phyloP scores from a whole-genome alignment of 129 eudicot species.

The Chrysanthemum makinoi region DNA sequence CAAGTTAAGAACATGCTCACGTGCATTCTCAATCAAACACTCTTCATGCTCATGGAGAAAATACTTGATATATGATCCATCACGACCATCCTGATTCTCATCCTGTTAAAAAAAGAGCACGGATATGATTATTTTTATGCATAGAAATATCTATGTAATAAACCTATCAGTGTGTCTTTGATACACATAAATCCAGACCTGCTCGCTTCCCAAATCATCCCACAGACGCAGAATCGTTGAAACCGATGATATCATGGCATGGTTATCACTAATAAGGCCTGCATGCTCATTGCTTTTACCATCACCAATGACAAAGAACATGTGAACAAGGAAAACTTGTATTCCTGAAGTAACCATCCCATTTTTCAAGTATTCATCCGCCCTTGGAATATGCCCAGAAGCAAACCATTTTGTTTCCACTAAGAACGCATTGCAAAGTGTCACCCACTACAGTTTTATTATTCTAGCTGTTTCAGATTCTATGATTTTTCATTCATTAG shows the following conservation, averaged over 20 bases:
- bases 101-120: slow-evolving; percentile 28
- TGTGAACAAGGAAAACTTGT: slow-evolving; percentile 39
- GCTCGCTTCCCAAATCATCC: slow-evolving; percentile 34
- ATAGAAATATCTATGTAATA: too few species aligned
- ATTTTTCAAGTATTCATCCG: slow-evolving; percentile 42
- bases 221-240: slow-evolving; percentile 48
- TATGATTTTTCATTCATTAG: neutral
- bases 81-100: slow-evolving; percentile 49
- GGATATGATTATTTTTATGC: neutral
- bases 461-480: neutral
- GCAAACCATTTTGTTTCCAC: slow-evolving; percentile 57
- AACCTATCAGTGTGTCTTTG: neutral
- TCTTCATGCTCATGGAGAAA: slow-evolving; percentile 34
- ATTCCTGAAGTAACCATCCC: slow-evolving; percentile 49
- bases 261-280: slow-evolving; percentile 15
- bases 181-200: slow-evolving; percentile 17
- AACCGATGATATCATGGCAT: slow-evolving; percentile 28
- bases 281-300: slow-evolving; percentile 3
- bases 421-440: slow-evolving; percentile 44
- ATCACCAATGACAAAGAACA: slow-evolving; percentile 43
- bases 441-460: slow-evolving; percentile 39
- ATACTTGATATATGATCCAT: slow-evolving; percentile 52
- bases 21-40: slow-evolving; percentile 24
- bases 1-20: slow-evolving; percentile 27
- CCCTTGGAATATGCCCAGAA: slow-evolving; percentile 31